Evolutionary conservation across 345 rosid genomes (phyloP), one percentile per base, ranked within the genome.

Genomic region (Camelina sativa): DNA sequence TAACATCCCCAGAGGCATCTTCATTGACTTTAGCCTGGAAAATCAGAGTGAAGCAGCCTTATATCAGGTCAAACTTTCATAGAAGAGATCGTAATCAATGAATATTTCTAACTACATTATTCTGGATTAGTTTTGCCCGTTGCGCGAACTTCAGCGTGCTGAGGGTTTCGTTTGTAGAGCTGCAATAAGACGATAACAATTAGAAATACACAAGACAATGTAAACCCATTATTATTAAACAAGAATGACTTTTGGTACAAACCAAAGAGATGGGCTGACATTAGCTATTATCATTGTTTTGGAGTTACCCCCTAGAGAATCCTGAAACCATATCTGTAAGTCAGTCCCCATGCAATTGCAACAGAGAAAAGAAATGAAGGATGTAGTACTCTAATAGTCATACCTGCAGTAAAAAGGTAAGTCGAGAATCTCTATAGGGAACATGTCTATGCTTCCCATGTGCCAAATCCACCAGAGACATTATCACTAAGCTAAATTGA

Each of bases 371-470:
- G 22, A 57, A 48, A 58, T 50, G 68, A 70, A 59, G 16, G 55
- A 17, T 47, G 48, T 60, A 76, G 73, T 59, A 67, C 70, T 37
- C 62, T 69, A 60, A 51, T 34, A 67, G 53, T 69, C 79, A 66
- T 81, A 93, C 98, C 93, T 93, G 97, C 76, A 93, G 95, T 57
- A 94, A 82, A 82, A 94, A 94, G 51, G 98, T 94, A 54, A 94
- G 91, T 81, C 98, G 87, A 65, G 98, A 94, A 83, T 94, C 98
- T 85, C 98, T 85, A 74, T 94, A 94, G 30, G 97, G 98, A 60
- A 94, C 87, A 82, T 94, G 97, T 72, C 96, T 87, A 46, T 88
- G 97, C 77, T 88, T 94, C 61, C 98, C 98, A 38, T 91, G 94
- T 35, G 97, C 98, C 84, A 91, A 82, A 81, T 93, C 98, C 83